Evolutionary conservation across 345 rosid genomes (phyloP).

Genomic region (Salix purpurea): DNA sequence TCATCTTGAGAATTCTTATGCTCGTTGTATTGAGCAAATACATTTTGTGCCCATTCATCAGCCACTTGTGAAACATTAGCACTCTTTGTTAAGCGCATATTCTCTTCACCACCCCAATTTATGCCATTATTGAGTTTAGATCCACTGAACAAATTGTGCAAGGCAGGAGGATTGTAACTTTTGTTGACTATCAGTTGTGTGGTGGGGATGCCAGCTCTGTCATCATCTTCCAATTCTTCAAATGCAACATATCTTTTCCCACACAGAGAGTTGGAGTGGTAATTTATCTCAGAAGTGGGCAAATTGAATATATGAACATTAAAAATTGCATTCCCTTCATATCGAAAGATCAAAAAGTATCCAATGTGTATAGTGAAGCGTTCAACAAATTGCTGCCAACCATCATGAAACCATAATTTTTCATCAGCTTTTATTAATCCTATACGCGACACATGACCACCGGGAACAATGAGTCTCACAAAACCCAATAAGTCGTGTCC

Average conservation of each 20-base stretch:
- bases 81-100: slow-evolving; percentile 25
- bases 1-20: slow-evolving; percentile 18
- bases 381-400: slow-evolving; percentile 83
- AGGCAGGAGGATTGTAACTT: slow-evolving; percentile 41
- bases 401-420: slow-evolving; percentile 74
- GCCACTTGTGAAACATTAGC: slow-evolving; percentile 18
- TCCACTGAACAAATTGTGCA: slow-evolving; percentile 51
- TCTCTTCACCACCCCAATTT: slow-evolving; percentile 37
- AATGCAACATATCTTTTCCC: slow-evolving; percentile 57
- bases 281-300: slow-evolving; percentile 62
- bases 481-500: slow-evolving; percentile 64
- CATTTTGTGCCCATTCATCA: slow-evolving; percentile 18
- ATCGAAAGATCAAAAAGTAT: slow-evolving; percentile 74
- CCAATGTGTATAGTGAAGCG: slow-evolving; percentile 68
- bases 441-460: slow-evolving; percentile 66
- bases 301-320: slow-evolving; percentile 70
- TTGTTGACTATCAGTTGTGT: slow-evolving; percentile 25
- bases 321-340: slow-evolving; percentile 75
- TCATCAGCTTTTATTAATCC: slow-evolving; percentile 66
- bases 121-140: slow-evolving; percentile 30
- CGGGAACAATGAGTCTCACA: slow-evolving; percentile 72
- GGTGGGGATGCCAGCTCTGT: slow-evolving; percentile 27
- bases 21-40: slow-evolving; percentile 17
- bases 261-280: slow-evolving; percentile 41
- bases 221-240: slow-evolving; percentile 73